phyloP scores from a whole-genome alignment of 2,329 filamentous ascomycete species.

The Simplicillium sp. region DNA sequence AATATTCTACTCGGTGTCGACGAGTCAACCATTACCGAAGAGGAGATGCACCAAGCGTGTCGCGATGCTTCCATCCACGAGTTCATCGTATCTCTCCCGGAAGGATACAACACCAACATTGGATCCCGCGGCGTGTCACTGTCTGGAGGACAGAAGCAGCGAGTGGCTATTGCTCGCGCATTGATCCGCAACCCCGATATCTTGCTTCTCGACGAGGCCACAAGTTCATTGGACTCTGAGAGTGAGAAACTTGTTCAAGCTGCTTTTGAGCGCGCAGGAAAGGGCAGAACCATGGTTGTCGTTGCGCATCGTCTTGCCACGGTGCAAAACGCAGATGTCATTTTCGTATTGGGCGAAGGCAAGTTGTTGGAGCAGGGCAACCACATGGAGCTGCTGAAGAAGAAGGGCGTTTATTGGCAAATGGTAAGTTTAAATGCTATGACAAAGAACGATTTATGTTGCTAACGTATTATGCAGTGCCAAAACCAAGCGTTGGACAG shows the following conservation, averaged over 20 bases:
- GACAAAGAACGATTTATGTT: neutral
- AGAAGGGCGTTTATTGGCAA: conserved; percentile 45
- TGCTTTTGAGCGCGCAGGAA: conserved; percentile 55
- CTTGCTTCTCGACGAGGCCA: conserved; percentile 64
- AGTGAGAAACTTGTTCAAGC: conserved; percentile 53
- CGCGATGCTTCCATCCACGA: conserved; percentile 60
- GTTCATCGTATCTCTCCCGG: conserved; percentile 58
- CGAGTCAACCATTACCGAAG: conserved; percentile 40
- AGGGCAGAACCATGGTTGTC: conserved; percentile 58
- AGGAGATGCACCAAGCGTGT: conserved; percentile 41
- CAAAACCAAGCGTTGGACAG: conserved; percentile 49
- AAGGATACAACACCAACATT: conserved; percentile 58
- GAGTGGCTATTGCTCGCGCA: conserved; percentile 60
- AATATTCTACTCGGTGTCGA: conserved; percentile 60
- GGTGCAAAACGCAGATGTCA: conserved; percentile 70
- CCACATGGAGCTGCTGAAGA: conserved; percentile 39
- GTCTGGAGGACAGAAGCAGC: conserved; percentile 65
- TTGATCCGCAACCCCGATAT: conserved; percentile 56
- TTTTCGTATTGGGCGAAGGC: conserved; percentile 65
- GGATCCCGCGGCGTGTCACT: conserved; percentile 58
- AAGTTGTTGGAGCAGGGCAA: conserved; percentile 45
- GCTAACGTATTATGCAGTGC: conserved; percentile 30
- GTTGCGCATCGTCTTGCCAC: conserved; percentile 72
- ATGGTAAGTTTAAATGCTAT: conserved; percentile 34
- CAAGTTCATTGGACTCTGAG: conserved; percentile 57